Conservation (phyloP, 2,329 filamentous ascomycete species). For the Diplodia scrobiculata region DNA sequence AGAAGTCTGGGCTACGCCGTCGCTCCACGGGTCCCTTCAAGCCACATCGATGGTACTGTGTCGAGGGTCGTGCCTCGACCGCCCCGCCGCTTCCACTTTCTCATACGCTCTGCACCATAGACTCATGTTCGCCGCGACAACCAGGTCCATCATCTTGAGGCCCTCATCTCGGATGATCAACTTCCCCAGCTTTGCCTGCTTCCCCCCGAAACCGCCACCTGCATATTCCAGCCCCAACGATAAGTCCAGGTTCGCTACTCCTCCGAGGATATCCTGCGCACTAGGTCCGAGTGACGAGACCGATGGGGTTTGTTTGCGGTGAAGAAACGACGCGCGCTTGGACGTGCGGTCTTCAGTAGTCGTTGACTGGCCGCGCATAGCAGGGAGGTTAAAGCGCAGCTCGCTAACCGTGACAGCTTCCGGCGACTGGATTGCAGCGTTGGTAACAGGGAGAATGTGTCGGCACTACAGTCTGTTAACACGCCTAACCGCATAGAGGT, state of each 20-base stretch:
- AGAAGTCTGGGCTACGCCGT: not conserved
- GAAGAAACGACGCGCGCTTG: constrained; percentile 44
- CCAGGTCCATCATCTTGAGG: constrained; percentile 89
- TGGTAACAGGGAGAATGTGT: constrained; percentile 63
- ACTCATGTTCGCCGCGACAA: constrained; percentile 87
- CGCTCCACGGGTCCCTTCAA: not conserved
- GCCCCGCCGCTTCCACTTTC: constrained; percentile 38
- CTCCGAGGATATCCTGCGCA: constrained; percentile 28
- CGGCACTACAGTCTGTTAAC: constrained; percentile 56
- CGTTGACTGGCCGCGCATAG: constrained; percentile 37
- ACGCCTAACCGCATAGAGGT: not conserved
- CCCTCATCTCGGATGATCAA: constrained; percentile 87
- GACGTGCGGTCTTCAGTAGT: constrained; percentile 38
- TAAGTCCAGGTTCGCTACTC: constrained; percentile 61
- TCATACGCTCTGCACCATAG: constrained; percentile 93
- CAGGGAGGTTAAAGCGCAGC: constrained; percentile 79
- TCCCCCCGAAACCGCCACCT: constrained; percentile 81
- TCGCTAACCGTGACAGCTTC: constrained; percentile 68
- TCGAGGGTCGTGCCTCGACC: constrained; percentile 18
- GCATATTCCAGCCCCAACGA: constrained; percentile 79
- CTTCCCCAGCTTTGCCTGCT: constrained; percentile 89
- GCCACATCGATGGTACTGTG: not conserved
- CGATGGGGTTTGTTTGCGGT: constrained; percentile 39
- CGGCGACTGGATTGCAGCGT: constrained; percentile 37
- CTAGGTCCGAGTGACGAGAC: constrained; percentile 29